phyloP scores from a whole-genome alignment of 2,329 filamentous ascomycete genomes.

The Penicillium sp. region DNA sequence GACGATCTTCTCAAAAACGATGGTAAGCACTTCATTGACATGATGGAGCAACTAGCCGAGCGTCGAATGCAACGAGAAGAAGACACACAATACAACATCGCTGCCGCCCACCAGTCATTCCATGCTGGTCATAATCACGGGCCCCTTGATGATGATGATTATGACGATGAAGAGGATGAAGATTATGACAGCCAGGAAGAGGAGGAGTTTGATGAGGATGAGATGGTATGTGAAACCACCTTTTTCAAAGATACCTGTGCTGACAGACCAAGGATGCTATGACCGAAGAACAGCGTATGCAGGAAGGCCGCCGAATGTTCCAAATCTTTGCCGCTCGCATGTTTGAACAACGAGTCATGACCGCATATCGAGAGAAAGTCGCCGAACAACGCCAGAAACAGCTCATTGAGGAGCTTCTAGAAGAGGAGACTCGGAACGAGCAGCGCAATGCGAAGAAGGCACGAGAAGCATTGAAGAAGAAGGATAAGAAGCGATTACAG shows the following conservation, averaged over 20 bases:
- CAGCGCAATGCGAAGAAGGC: slow-evolving; percentile 90
- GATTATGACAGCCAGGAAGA: slow-evolving; percentile 63
- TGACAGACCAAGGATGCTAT: slow-evolving; percentile 73
- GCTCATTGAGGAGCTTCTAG: slow-evolving; percentile 85
- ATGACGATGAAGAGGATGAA: slow-evolving; percentile 73
- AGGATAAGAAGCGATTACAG: slow-evolving; percentile 87
- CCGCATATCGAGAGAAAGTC: slow-evolving; percentile 97
- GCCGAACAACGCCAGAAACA: slow-evolving; percentile 88
- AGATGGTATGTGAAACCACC: slow-evolving; percentile 53
- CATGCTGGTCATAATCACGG: slow-evolving; percentile 75
- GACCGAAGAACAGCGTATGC: slow-evolving; percentile 98
- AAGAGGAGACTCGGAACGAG: slow-evolving; percentile 74
- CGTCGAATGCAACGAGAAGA: slow-evolving; percentile 96
- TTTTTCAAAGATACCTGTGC: slow-evolving; percentile 2
- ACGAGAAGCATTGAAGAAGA: slow-evolving; percentile 90
- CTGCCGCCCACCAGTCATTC: slow-evolving; percentile 56
- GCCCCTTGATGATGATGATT: slow-evolving; percentile 72
- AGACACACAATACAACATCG: slow-evolving; percentile 71
- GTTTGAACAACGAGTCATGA: slow-evolving; percentile 97
- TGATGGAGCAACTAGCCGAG: slow-evolving; percentile 99
- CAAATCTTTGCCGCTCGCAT: slow-evolving; percentile 98
- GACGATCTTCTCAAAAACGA: slow-evolving; percentile 99
- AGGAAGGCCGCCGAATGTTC: slow-evolving; percentile 97
- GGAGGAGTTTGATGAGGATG: slow-evolving; percentile 66
- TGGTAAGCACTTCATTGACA: slow-evolving; percentile 99